Base-by-base conservation (phyloP, 768 basidiomycete genomes). In the Fomitopsis serialis region DNA sequence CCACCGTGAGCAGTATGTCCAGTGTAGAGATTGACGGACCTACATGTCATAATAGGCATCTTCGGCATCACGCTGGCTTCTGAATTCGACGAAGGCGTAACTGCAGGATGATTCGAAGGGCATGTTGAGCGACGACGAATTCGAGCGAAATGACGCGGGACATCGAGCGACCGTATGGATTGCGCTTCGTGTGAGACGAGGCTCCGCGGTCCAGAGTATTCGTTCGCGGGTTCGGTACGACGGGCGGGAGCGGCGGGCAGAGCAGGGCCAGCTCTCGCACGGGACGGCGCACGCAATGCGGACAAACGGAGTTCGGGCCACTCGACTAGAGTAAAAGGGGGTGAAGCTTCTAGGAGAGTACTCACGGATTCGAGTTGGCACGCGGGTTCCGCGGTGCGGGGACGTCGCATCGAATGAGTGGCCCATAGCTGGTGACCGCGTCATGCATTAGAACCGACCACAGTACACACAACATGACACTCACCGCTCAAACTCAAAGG, bases 11-110 rank as follows among this genome's bases (percentile, higher is more conserved):
- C 36, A 45, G 34, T 17, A 35, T 13, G 5, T 2, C 15, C 21
- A 29, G 23, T n/a, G 24, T 42, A 21, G 24, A 50, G 11, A 12
- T 12, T 12, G 40, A 22, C 22, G 2, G 36, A 71, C 85, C 56
- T 66, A 90, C 89, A 91, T 90, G 55, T 89, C 87, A 64, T 87
- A 82, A 68, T 89, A 90, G 25, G 89, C 88, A 58, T 89, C 87
- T 63, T 90, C 89, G 19, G 89, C 89, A 63, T 90, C 87, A 40
- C 85, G 81, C 45, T 78, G 76, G 63, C 80, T 81, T 66, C 86
- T 83, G 64, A 90, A 92, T 68, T 92, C 89, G 66, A 92, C 82
- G 69, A 92, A 92, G 53, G 89, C 89, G 69, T 89, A 92, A 74
- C 89, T 90, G 75, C 75, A 75, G 70, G 68, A 71, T 66, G 62